Evolutionary conservation across 768 basidiomycete species (phyloP), one percentile per base, ranked within the genome.

Genomic region (Trametes sanguinea): DNA sequence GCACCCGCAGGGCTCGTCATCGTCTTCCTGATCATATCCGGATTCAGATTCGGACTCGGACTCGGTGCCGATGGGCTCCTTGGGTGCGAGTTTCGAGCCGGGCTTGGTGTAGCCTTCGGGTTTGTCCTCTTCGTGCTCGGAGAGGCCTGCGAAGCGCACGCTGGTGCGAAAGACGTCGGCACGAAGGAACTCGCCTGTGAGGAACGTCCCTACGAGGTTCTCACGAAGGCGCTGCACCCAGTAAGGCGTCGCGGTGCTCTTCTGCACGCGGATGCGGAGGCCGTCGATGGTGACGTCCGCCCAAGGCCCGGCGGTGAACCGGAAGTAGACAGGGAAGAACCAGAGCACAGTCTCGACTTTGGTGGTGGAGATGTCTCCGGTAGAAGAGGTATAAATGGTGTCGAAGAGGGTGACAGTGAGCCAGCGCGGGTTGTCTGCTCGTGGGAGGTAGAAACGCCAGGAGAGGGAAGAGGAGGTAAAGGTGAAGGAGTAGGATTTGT

Each of bases 101-200:
- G 35, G 47, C 8, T 50, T 53, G 50, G 45, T 66, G 37, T 55
- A 62, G 61, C 22, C 60, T 32, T 57, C 39, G 9, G 61, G 53
- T 48, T 58, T 59, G 17, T 51, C 32, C 30, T 52, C 47, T 37
- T 63, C 17, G 17, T 43, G 50, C 57, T 70, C 65, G 4, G 63
- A 62, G 9, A 71, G n/a, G 1, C 68, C 68, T 3, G 61, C 54
- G 51, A 81, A 70, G n/a, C 66, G 69, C 11, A 78, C 37, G 16
- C 67, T 73, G 11, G 76, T 75, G 37, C 71, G 67, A 53, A 80
- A 69, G 50, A 78, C 68, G 64, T 80, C 76, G 16, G 78, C 68
- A 11, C 78, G 74, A 35, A 77, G 65, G 35, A 77, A 72, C 30
- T 80, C 76, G 39, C 80, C 81, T 9, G 73, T 69, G 9, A 82